Conservation (phyloP, 768 basidiomycete genomes). For the Tylopilus balloui region DNA sequence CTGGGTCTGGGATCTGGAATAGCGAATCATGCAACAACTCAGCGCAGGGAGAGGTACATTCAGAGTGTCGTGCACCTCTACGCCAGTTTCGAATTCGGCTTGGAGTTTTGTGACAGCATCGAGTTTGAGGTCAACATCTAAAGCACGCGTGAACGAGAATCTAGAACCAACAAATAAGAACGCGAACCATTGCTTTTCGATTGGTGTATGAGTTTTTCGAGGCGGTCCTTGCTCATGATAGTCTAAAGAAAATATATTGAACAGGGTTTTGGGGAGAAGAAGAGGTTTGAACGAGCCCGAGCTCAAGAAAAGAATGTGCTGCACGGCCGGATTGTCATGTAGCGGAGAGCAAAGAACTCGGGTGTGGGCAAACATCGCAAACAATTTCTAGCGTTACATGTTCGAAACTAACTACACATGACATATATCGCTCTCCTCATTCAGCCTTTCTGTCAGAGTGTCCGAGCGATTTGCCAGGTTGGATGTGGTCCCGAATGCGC, state of each 20-base stretch:
- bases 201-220: slow-evolving; percentile 60
- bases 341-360: slow-evolving; percentile 10
- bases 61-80: slow-evolving; percentile 48
- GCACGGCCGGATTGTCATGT: slow-evolving; percentile 17
- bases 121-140: slow-evolving; percentile 77
- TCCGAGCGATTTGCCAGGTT: slow-evolving; percentile 78
- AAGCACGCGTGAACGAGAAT: slow-evolving; percentile 8
- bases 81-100: slow-evolving; percentile 63
- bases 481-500: slow-evolving; percentile 74
- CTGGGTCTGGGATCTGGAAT: slow-evolving; percentile 65
- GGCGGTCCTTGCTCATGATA: slow-evolving; percentile 51
- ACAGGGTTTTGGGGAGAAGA: slow-evolving; percentile 6
- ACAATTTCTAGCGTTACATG: slow-evolving; percentile 7
- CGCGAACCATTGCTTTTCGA: slow-evolving; percentile 59
- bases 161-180: slow-evolving; percentile 5
- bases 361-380: neutral
- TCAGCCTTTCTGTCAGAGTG: slow-evolving; percentile 71
- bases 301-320: slow-evolving; percentile 18
- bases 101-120: slow-evolving; percentile 79
- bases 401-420: neutral
- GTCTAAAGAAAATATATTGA: slow-evolving; percentile 17
- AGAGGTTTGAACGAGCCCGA: slow-evolving; percentile 18
- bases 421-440: neutral
- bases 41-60: slow-evolving; percentile 10
- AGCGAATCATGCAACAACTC: slow-evolving; percentile 11